Evolutionary conservation across 2,329 filamentous ascomycete species (phyloP).

Genomic region (Aspergillus sp.): DNA sequence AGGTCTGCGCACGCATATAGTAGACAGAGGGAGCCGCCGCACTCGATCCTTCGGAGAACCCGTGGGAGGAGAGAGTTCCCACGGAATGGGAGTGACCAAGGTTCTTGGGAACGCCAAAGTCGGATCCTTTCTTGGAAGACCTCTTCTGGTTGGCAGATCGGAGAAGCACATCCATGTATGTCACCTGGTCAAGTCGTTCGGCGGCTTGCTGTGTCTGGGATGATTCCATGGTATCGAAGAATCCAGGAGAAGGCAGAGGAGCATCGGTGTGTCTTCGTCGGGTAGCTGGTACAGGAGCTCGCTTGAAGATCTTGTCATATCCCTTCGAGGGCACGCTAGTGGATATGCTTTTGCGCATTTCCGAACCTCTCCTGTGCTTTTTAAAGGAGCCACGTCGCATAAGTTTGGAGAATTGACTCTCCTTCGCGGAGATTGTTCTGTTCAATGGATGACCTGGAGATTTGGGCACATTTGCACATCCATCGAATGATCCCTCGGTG

Average conservation of each 20-base stretch:
- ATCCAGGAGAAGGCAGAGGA: slow-evolving; percentile 27
- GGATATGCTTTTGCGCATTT: slow-evolving; percentile 26
- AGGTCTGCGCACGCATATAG: slow-evolving; percentile 30
- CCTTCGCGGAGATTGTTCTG: slow-evolving; percentile 23
- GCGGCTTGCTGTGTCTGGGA: neutral
- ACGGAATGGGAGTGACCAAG: slow-evolving; percentile 9
- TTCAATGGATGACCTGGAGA: slow-evolving; percentile 11
- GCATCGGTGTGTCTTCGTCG: slow-evolving; percentile 38
- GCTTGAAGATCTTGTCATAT: slow-evolving; percentile 14
- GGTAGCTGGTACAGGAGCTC: slow-evolving; percentile 12
- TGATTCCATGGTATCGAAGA: slow-evolving; percentile 19
- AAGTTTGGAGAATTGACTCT: slow-evolving; percentile 25
- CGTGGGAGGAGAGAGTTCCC: slow-evolving; percentile 4
- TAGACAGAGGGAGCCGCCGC: slow-evolving; percentile 21
- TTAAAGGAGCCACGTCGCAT: slow-evolving; percentile 28
- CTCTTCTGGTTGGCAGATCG: slow-evolving; percentile 15
- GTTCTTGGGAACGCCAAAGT: slow-evolving; percentile 1
- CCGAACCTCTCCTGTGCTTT: slow-evolving; percentile 21
- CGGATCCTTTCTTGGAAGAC: slow-evolving; percentile 1
- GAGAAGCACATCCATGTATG: slow-evolving; percentile 25
- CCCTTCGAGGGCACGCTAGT: slow-evolving; percentile 17
- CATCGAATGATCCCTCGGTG: slow-evolving; percentile 19
- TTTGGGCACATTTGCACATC: slow-evolving; percentile 4
- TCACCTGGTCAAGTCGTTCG: slow-evolving; percentile 14
- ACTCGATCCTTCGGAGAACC: slow-evolving; percentile 1